Percentiles rank a stretch among this genome's conserved stretches.
These are phyloP conservation scores for Globisporangium mamillatum DNA, from an alignment of 352 stramenopile genomes.

Conservation along the genomic window DNA sequence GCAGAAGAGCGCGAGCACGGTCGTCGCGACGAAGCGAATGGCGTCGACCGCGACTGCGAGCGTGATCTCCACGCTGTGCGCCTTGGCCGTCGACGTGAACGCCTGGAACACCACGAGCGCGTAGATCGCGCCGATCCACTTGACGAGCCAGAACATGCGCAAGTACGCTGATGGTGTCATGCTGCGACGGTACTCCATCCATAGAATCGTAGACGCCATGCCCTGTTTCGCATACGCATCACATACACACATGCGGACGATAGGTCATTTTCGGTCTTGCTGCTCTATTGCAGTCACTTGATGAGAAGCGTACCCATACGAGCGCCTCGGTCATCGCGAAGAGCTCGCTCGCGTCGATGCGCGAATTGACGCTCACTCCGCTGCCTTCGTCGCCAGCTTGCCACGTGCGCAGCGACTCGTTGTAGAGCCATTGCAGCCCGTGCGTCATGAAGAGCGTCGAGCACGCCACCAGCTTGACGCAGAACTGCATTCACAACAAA, in stretches of 20 bases:
- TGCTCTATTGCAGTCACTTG: not conserved
- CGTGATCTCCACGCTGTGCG: slow-evolving; percentile 5
- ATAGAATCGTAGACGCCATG: slow-evolving; percentile 50
- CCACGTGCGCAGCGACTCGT: slow-evolving; percentile 35
- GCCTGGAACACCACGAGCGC: slow-evolving; percentile 41
- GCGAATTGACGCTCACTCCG: slow-evolving; percentile 24
- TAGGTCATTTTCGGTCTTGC: not conserved
- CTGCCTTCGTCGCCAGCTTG: not conserved
- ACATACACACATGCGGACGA: not conserved
- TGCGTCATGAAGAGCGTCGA: slow-evolving; percentile 46
- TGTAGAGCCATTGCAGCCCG: slow-evolving; percentile 42
- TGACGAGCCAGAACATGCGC: slow-evolving; percentile 58
- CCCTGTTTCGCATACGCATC: slow-evolving; percentile 19
- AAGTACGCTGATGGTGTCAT: slow-evolving; percentile 52
- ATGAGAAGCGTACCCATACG: slow-evolving; percentile 39
- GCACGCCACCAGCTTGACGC: slow-evolving; percentile 53
- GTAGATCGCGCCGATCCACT: slow-evolving; percentile 49
- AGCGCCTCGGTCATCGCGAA: slow-evolving; percentile 55
- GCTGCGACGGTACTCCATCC: slow-evolving; percentile 75
- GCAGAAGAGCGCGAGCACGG: slow-evolving; percentile 49
- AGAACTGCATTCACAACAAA: slow-evolving; percentile 35
- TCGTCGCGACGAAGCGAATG: slow-evolving; percentile 37
- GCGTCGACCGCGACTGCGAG: slow-evolving; percentile 27
- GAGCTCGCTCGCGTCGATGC: slow-evolving; percentile 30
- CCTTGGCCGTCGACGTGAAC: slow-evolving; percentile 7